Evolutionary conservation across 2,329 filamentous ascomycete genomes (phyloP).

Genomic region (Arthroderma sp.): DNA sequence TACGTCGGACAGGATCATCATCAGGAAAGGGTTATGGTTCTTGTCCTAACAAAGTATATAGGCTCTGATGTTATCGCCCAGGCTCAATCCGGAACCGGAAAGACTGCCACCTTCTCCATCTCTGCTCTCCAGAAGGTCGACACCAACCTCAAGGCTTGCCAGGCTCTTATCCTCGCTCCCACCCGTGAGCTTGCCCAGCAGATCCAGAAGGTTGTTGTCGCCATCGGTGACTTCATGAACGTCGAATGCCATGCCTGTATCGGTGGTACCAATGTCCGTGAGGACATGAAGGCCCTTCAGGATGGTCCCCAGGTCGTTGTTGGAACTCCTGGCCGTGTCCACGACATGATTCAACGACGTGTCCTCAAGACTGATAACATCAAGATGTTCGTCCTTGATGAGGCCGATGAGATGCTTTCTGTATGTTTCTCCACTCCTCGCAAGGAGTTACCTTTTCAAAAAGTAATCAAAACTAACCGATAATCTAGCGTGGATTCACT

Average conservation of each 20-base stretch:
- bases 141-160: conserved; percentile 83
- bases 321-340: conserved; percentile 89
- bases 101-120: conserved; percentile 99
- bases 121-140: conserved; percentile 98
- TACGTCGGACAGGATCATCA: conserved; percentile 35
- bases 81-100: conserved; percentile 98
- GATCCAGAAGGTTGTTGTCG: conserved; percentile 97
- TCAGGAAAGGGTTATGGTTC: not conserved
- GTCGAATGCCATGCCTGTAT: conserved; percentile 98
- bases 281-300: conserved; percentile 94
- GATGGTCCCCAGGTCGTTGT: conserved; percentile 97
- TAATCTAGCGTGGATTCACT: conserved; percentile 62
- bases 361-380: conserved; percentile 61
- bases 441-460: not conserved
- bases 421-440: conserved; percentile 13
- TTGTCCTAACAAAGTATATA: conserved; percentile 23
- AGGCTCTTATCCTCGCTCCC: conserved; percentile 90
- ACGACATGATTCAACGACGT: conserved; percentile 67
- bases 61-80: conserved; percentile 98
- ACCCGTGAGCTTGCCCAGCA: conserved; percentile 95
- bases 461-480: conserved; percentile 3
- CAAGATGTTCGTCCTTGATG: conserved; percentile 66
- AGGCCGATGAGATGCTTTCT: conserved; percentile 73
- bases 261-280: conserved; percentile 91
- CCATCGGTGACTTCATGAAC: conserved; percentile 99